These are phyloP conservation scores for Eucalyptus dawsonii DNA, from an alignment of 345 rosid genomes.

Conservation along the genomic window DNA sequence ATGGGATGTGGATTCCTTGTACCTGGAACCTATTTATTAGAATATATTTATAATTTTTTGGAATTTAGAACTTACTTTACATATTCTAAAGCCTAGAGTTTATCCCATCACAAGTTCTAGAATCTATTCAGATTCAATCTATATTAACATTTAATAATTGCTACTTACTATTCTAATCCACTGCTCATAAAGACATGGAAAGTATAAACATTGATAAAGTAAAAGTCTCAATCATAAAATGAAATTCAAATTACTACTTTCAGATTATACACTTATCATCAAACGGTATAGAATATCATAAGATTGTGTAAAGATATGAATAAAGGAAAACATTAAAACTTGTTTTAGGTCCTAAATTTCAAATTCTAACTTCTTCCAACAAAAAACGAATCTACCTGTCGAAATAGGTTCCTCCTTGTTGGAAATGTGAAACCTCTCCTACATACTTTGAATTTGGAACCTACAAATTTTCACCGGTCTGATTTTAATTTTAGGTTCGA, in stretches of 20 bases:
- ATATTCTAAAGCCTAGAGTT: fast-evolving
- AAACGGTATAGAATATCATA: fast-evolving
- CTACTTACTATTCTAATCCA: fast-evolving
- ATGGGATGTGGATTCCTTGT: background rate
- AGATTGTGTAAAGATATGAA: fast-evolving
- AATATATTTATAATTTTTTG: fast-evolving
- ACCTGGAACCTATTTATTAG: fast-evolving
- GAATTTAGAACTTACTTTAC: fast-evolving
- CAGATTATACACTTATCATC: fast-evolving
- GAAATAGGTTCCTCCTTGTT: fast-evolving
- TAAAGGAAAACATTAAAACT: fast-evolving
- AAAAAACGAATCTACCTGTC: fast-evolving
- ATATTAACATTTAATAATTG: too few relatives aligned
- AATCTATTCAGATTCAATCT: fast-evolving
- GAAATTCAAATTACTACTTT: fast-evolving
- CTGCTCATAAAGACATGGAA: fast-evolving
- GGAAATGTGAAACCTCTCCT: fast-evolving
- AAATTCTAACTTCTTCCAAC: fast-evolving
- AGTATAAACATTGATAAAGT: fast-evolving
- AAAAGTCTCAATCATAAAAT: too few relatives aligned
- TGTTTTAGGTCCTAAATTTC: fast-evolving
- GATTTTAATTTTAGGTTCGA: too few relatives aligned
- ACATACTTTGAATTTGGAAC: fast-evolving
- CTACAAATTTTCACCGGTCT: fast-evolving
- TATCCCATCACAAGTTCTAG: fast-evolving